These are phyloP conservation scores for Cylindrodendrum hubeiense DNA, from an alignment of 2,329 filamentous ascomycete genomes.

Conservation along the genomic window DNA sequence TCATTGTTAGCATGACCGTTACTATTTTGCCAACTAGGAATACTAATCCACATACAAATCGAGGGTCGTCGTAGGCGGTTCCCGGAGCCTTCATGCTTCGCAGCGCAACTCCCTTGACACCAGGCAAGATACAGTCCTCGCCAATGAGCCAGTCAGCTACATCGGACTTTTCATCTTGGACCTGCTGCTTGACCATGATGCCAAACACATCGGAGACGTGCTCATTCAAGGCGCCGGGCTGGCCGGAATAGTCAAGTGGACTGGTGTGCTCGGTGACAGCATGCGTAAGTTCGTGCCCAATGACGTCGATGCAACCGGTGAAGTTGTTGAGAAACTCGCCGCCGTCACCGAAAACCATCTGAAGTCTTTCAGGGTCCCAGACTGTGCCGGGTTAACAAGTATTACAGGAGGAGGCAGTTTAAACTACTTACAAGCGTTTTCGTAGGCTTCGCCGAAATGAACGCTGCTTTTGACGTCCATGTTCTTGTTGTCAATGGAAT, in stretches of 20 bases:
- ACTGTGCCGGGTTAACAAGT: conserved; percentile 45
- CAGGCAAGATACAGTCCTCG: conserved; percentile 64
- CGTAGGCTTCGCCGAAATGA: conserved; percentile 62
- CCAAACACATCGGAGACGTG: conserved; percentile 69
- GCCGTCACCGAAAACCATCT: conserved; percentile 70
- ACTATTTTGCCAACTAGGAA: neutral
- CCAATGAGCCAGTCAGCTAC: conserved; percentile 68
- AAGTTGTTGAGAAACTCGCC: conserved; percentile 65
- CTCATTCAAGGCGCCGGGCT: conserved; percentile 69
- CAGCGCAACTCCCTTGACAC: conserved; percentile 63
- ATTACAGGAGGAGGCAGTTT: neutral
- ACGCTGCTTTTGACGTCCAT: conserved; percentile 64
- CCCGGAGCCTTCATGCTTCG: conserved; percentile 67
- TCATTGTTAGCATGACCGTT: neutral
- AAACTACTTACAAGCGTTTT: conserved; percentile 62
- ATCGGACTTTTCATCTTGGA: conserved; percentile 57
- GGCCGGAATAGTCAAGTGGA: conserved; percentile 62
- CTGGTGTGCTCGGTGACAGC: conserved; percentile 65
- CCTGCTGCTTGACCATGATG: conserved; percentile 68
- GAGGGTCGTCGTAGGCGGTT: conserved; percentile 64
- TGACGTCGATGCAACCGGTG: conserved; percentile 65
- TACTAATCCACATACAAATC: conserved; percentile 54
- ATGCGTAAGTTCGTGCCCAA: conserved; percentile 69
- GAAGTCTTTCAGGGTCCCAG: conserved; percentile 61
- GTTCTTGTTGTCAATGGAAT: conserved; percentile 65